Base-by-base conservation (phyloP, 305 asterid species). In the Fraxinus nigra region DNA sequence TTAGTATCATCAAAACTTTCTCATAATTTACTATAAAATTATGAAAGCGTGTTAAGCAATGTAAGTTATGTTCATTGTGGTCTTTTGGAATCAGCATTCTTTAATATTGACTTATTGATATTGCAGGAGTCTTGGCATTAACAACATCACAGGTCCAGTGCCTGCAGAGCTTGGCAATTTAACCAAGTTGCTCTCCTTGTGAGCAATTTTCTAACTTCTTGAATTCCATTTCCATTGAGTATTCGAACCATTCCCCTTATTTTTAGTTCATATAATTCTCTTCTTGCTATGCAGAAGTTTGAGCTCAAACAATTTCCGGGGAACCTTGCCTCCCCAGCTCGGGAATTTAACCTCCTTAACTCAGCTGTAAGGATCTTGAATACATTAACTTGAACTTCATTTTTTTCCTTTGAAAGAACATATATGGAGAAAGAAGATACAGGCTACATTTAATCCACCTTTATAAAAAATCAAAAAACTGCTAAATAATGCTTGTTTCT, bases 121-220 rank as follows among this genome's bases (percentile, higher is more conserved):
- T 54, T 75, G 76, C 89, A 92, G 95, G 90, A 88, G 89, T 78
- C 61, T 92, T 40, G 95, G 95, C 83, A 90, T 88, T 46, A 92
- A 92, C 83, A 90, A 90, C 82, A 69, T 92, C 82, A 87, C 90
- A 30, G 95, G 95, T 72, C 79, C 77, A 7, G 87, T 90, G 80
- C 95, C 95, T 22, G 76, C 65, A 26, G 91, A 85, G 56, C 90
- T 91, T 6, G 93, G 95, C 8, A 89, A 89, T 67, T 89, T 91
- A 34, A 86, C 89, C 61, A 82, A 81, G 82, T 74, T 92, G 85
- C 34, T 79, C 69, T 86, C 90, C 56, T 82, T 90, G 95, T 90
- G 83, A 88, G 92, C 59, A 26, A 78, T 30, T 77, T 72, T 51
- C 82, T 76, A 2, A 13, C 4, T 33, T 72, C 30, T 46, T 26